Base-by-base conservation (phyloP, 805 yeast genomes). In the Candida palmyrensis region DNA sequence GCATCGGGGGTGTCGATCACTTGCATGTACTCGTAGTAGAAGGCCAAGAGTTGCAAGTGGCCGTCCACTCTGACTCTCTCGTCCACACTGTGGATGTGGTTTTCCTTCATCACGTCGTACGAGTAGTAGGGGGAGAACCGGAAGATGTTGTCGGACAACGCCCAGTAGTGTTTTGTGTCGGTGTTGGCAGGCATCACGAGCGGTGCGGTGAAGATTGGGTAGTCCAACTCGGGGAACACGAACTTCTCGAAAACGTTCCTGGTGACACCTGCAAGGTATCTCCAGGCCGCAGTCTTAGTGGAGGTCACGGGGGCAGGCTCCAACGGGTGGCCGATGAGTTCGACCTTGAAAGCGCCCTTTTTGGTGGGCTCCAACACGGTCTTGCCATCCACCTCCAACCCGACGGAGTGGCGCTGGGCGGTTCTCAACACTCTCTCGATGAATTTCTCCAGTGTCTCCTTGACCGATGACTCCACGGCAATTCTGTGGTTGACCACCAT, bases 161-260 rank as follows among this genome's bases (percentile, higher is more conserved):
- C 49, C 87, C 86, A 79, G 55, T 78, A 82, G 46, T 71, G 66
- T 37, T 65, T 60, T 4, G 88, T 81, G 48, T 82, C 89, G 3
- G 89, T 82, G 54, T 80, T 81, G 14, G 81, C 88, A 2, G 82
- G 66, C 69, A 76, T 72, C 25, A 81, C 51, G 17, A 72, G 60
- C 2, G 88, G 86, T 2, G 82, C 65, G 11, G 76, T 68, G 25
- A 71, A 45, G 11, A 68, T 44, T 12, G 62, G 60, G 28, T 49
- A 41, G 12, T 37, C 54, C n/a, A 45, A 36, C 9, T 19, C 57
- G 8, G 66, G 55, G 42, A 53, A 56, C 5, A 63, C 62, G 32
- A 68, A 43, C 21, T 70, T 69, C 46, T 68, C 74, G 38, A 62
- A 62, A n/a, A 69, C 59, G 36, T 70, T 73, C 38, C 73, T 57